Evolutionary conservation across 2,329 filamentous ascomycete species (phyloP).

Genomic region (Cylindrodendrum hubeiense): DNA sequence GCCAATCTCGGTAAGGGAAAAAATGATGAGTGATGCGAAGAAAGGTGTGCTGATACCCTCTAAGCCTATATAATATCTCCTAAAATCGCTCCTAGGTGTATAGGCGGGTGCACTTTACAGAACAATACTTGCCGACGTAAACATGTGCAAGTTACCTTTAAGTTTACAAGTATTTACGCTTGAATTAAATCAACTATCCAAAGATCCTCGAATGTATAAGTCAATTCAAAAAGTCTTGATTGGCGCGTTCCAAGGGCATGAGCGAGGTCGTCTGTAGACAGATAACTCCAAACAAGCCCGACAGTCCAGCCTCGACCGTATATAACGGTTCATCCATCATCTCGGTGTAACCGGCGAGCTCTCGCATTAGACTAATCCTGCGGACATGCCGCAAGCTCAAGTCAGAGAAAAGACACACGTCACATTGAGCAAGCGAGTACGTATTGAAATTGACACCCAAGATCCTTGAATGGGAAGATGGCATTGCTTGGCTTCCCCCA

Average conservation of each 20-base stretch:
- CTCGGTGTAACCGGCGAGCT: not conserved
- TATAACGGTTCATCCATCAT: conserved; percentile 2
- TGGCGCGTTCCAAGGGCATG: not conserved
- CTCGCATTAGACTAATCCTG: not conserved
- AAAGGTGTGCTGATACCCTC: too few relatives aligned
- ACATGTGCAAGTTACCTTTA: too few relatives aligned
- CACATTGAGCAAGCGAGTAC: not conserved
- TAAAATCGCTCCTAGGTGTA: too few relatives aligned
- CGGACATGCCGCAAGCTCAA: not conserved
- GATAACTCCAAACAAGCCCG: conserved; percentile 4
- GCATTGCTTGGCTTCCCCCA: not conserved
- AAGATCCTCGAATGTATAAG: too few relatives aligned
- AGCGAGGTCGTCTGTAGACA: not conserved
- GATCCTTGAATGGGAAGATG: not conserved
- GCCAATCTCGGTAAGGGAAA: too few relatives aligned
- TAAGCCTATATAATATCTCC: too few relatives aligned
- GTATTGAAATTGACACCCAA: not conserved
- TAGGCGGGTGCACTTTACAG: too few relatives aligned
- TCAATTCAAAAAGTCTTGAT: not conserved
- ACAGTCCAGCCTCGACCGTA: conserved; percentile 2
- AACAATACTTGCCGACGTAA: too few relatives aligned
- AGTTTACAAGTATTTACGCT: not conserved
- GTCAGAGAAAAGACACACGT: not conserved
- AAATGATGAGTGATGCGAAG: too few relatives aligned
- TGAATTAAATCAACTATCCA: not conserved